Conservation (phyloP, 1,284 basidiomycete species). For the Ceratobasidium sp. region DNA sequence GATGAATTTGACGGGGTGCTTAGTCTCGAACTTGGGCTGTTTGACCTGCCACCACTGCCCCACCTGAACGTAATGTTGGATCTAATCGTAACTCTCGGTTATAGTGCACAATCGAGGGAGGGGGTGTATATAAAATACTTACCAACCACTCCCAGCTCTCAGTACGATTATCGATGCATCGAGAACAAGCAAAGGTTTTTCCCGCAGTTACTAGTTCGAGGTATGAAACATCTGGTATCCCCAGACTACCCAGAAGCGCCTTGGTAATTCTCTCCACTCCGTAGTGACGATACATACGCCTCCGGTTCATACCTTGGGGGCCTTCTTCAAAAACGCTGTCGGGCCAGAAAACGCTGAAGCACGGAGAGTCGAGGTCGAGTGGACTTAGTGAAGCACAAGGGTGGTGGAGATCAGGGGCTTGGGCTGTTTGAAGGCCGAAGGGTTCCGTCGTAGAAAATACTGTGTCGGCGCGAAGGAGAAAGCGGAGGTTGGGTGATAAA, state of each 20-base stretch:
- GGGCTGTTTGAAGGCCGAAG: background rate
- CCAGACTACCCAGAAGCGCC: background rate
- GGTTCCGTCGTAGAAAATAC: no score
- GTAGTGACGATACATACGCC: background rate
- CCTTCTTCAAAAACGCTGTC: no score
- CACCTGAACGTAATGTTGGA: no score
- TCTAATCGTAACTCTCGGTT: no score
- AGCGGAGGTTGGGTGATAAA: background rate
- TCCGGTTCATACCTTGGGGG: background rate
- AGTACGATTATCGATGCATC: background rate
- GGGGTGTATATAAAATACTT: no score
- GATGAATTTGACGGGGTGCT: background rate
- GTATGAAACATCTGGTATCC: slow-evolving; percentile 9
- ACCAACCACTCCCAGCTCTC: background rate
- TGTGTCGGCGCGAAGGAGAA: slow-evolving; percentile 14
- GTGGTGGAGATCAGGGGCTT: background rate
- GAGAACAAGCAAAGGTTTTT: background rate
- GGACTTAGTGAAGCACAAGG: background rate
- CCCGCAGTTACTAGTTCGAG: background rate
- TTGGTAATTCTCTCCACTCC: slow-evolving; percentile 2
- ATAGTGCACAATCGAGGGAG: no score
- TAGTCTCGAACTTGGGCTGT: background rate
- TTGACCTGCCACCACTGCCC: no score
- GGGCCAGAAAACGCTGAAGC: no score
- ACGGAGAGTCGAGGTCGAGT: no score